Evolutionary conservation across 2,329 filamentous ascomycete genomes (phyloP).

Genomic region (Thermothelomyces thermophilus): DNA sequence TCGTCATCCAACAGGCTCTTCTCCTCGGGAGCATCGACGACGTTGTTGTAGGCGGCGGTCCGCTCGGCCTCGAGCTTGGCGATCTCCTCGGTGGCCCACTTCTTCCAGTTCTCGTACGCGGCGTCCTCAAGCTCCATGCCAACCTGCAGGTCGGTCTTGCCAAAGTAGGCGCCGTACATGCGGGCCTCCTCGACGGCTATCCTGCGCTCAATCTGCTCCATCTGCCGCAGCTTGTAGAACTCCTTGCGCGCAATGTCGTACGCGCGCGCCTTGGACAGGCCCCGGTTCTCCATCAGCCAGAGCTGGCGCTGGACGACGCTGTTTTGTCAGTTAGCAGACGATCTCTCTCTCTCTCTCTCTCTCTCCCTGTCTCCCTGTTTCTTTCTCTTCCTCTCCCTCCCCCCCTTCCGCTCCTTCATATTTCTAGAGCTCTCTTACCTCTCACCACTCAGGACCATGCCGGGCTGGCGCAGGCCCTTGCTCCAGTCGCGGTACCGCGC

Average conservation of each 20-base stretch:
- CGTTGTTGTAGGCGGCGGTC: constrained; percentile 38
- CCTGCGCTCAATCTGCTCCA: constrained; percentile 73
- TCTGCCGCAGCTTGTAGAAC: constrained; percentile 79
- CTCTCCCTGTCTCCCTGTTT: too few relatives aligned
- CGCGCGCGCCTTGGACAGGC: constrained; percentile 57
- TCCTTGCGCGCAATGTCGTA: constrained; percentile 86
- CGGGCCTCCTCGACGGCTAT: constrained; percentile 83
- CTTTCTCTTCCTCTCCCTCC: background rate
- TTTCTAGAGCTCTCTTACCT: constrained; percentile 60
- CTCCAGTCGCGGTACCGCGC: constrained; percentile 73
- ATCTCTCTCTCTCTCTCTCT: background rate
- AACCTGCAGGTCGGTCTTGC: constrained; percentile 65
- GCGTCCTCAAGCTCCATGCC: constrained; percentile 77
- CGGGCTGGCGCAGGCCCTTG: constrained; percentile 62
- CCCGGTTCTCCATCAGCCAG: constrained; percentile 67
- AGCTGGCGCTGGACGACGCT: constrained; percentile 91
- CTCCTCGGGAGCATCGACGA: constrained; percentile 31
- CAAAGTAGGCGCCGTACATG: constrained; percentile 82
- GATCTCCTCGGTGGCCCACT: constrained; percentile 57
- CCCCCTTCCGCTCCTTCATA: too few relatives aligned
- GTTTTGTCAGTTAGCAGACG: constrained; percentile 7
- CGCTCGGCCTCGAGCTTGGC: constrained; percentile 35
- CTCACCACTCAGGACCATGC: constrained; percentile 74
- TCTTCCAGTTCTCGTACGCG: constrained; percentile 78
- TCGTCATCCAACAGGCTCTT: constrained; percentile 1